Evolutionary conservation across 108 stramenopile genomes (phyloP).

Genomic region (Nitzschia sp.): DNA sequence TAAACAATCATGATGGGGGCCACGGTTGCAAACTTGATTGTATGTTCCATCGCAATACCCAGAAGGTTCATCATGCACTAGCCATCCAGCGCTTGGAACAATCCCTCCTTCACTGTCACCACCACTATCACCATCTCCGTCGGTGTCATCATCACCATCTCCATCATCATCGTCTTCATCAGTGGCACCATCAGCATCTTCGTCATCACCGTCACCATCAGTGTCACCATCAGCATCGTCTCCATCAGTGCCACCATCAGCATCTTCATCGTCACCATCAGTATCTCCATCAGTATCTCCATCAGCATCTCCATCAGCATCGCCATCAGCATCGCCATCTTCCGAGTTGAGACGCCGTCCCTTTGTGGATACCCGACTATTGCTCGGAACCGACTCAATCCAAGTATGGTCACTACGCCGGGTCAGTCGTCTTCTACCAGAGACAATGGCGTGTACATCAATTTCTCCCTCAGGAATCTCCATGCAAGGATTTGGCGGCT

Average conservation of each 20-base stretch:
- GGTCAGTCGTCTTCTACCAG: conserved; percentile 12
- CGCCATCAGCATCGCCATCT: neutral
- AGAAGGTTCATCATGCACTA: conserved; percentile 23
- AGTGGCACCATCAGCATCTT: conserved; percentile 2
- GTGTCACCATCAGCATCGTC: conserved; percentile 19
- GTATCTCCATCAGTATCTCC: neutral
- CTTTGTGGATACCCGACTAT: neutral
- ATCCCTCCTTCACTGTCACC: conserved; percentile 5
- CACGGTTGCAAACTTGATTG: conserved; percentile 47
- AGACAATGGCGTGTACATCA: conserved; percentile 59
- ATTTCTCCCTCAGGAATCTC: conserved; percentile 53
- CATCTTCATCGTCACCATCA: conserved; percentile 2
- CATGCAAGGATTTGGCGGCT: conserved; percentile 37
- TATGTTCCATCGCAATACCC: conserved; percentile 73
- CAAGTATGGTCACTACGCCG: neutral
- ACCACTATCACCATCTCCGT: neutral
- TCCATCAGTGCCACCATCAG: too few species aligned
- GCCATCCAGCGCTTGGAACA: conserved; percentile 33
- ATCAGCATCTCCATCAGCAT: conserved; percentile 12
- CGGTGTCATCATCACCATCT: neutral
- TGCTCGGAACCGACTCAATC: neutral
- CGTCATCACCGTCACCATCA: neutral
- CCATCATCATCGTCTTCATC: neutral
- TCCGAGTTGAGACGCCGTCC: neutral
- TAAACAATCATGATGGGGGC: conserved; percentile 44